These are phyloP conservation scores for Intubia oerlemansii DNA, from an alignment of 2,329 filamentous ascomycete genomes.

Conservation along the genomic window DNA sequence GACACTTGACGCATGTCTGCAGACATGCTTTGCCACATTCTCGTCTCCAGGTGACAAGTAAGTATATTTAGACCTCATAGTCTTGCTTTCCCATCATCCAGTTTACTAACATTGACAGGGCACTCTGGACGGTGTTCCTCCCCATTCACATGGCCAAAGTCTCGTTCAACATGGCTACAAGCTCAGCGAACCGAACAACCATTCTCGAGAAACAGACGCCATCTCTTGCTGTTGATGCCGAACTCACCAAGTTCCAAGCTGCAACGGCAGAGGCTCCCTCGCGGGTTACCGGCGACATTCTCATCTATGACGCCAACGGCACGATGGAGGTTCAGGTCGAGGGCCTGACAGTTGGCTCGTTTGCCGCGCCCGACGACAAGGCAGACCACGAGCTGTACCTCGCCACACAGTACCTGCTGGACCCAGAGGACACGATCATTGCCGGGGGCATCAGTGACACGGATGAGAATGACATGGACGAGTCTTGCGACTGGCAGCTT, in stretches of 20 bases:
- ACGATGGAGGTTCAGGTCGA: conserved; percentile 15
- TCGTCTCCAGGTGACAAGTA: conserved; percentile 19
- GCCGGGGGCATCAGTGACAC: not conserved
- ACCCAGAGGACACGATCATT: conserved; percentile 19
- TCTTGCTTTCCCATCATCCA: too few relatives aligned
- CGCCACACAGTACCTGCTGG: conserved; percentile 15
- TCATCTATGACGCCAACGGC: conserved; percentile 13
- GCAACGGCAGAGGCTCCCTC: conserved; percentile 9
- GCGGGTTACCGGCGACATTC: conserved; percentile 16
- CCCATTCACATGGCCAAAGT: conserved; percentile 15
- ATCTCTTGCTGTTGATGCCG: conserved; percentile 15
- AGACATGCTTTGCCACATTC: conserved; percentile 19
- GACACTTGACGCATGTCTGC: conserved; percentile 19
- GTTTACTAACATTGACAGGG: too few relatives aligned
- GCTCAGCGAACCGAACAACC: too few relatives aligned
- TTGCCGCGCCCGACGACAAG: conserved; percentile 12
- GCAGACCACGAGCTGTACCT: conserved; percentile 16
- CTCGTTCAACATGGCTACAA: conserved; percentile 15
- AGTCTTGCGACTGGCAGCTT: not conserved
- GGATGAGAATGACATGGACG: not conserved
- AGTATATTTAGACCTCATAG: too few relatives aligned
- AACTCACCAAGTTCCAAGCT: conserved; percentile 12
- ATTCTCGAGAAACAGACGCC: too few relatives aligned
- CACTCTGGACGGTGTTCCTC: conserved; percentile 21
- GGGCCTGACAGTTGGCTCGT: conserved; percentile 13